A percentile compares a stretch with the other conserved stretches of the same genome.
Conservation (phyloP, 1,284 basidiomycete species). For the Microbotryomycetes sp. region DNA sequence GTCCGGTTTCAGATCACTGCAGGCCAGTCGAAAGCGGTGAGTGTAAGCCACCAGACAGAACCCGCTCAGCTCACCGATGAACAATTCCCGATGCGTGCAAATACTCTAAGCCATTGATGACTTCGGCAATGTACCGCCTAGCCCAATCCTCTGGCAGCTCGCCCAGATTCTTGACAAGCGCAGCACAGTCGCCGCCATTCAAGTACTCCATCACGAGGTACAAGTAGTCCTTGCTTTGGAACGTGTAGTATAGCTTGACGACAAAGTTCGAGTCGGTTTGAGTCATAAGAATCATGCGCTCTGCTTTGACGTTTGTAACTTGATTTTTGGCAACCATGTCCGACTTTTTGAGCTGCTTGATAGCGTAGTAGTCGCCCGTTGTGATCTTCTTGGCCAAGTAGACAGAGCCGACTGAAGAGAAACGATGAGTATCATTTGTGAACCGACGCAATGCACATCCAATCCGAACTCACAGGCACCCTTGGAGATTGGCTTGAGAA, state of each 20-base stretch:
- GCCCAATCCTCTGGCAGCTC: slow-evolving; percentile 94
- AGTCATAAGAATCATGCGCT: slow-evolving; percentile 99
- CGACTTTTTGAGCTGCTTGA: slow-evolving; percentile 98
- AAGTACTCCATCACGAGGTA: slow-evolving; percentile 48
- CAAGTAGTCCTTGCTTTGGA: slow-evolving; percentile 45
- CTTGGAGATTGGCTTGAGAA: slow-evolving; percentile 99
- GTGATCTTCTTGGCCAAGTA: slow-evolving; percentile 97
- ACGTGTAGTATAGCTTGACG: slow-evolving; percentile 47
- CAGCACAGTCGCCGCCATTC: slow-evolving; percentile 94
- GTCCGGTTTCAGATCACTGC: slow-evolving; percentile 94
- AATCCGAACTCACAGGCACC: slow-evolving; percentile 58
- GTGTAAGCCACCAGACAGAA: not conserved
- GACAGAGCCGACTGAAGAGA: slow-evolving; percentile 66
- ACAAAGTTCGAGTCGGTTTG: slow-evolving; percentile 95
- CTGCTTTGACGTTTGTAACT: slow-evolving; percentile 99
- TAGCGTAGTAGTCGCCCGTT: slow-evolving; percentile 97
- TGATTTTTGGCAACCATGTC: slow-evolving; percentile 99
- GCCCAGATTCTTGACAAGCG: slow-evolving; percentile 91
- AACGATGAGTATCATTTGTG: not conserved
- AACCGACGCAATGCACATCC: not conserved
- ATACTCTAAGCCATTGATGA: slow-evolving; percentile 89
- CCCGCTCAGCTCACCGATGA: slow-evolving; percentile 69
- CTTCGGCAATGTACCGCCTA: slow-evolving; percentile 90
- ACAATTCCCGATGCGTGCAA: slow-evolving; percentile 89
- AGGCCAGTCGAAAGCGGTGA: slow-evolving; percentile 9